These are phyloP conservation scores for Dothiorella sarmentorum DNA, from an alignment of 2,329 filamentous ascomycete genomes.

Conservation along the genomic window DNA sequence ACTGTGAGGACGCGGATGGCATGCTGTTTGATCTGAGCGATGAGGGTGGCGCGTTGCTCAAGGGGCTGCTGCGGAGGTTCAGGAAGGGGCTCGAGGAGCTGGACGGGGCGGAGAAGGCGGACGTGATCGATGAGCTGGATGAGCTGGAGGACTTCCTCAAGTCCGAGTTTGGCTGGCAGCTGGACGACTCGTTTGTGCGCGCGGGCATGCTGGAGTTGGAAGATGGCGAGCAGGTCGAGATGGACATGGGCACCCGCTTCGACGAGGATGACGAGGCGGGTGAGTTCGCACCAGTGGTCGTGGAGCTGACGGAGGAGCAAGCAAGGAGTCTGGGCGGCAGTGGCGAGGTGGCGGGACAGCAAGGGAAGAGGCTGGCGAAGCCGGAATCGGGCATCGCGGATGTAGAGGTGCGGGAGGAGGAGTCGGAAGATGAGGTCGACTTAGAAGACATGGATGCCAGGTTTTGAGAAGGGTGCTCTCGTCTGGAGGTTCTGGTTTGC, in stretches of 20 bases:
- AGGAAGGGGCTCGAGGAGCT: slow-evolving; percentile 50
- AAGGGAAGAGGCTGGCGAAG: slow-evolving; percentile 34
- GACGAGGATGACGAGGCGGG: slow-evolving; percentile 63
- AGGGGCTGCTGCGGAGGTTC: slow-evolving; percentile 52
- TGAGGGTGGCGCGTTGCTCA: slow-evolving; percentile 53
- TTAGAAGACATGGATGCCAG: slow-evolving; percentile 39
- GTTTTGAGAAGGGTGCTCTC: slow-evolving; percentile 23
- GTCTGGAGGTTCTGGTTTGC: no score
- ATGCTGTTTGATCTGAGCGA: slow-evolving; percentile 58
- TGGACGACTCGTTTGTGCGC: slow-evolving; percentile 52
- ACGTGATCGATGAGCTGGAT: slow-evolving; percentile 53
- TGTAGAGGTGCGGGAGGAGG: slow-evolving; percentile 27
- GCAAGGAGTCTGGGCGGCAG: slow-evolving; percentile 34
- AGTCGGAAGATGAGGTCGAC: slow-evolving; percentile 38
- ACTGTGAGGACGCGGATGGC: slow-evolving; percentile 58
- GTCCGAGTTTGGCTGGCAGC: slow-evolving; percentile 56
- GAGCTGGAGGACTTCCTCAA: slow-evolving; percentile 54
- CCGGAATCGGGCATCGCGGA: slow-evolving; percentile 15
- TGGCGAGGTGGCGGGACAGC: slow-evolving; percentile 28
- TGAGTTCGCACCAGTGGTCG: slow-evolving; percentile 61
- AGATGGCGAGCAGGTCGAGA: slow-evolving; percentile 60
- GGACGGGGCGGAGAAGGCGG: slow-evolving; percentile 37
- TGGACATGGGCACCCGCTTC: slow-evolving; percentile 49
- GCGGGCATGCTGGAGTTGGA: slow-evolving; percentile 59
- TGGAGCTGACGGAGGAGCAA: slow-evolving; percentile 50